Evolutionary conservation across 2,329 filamentous ascomycete genomes (phyloP).

Genomic region (Byssothecium circinans): DNA sequence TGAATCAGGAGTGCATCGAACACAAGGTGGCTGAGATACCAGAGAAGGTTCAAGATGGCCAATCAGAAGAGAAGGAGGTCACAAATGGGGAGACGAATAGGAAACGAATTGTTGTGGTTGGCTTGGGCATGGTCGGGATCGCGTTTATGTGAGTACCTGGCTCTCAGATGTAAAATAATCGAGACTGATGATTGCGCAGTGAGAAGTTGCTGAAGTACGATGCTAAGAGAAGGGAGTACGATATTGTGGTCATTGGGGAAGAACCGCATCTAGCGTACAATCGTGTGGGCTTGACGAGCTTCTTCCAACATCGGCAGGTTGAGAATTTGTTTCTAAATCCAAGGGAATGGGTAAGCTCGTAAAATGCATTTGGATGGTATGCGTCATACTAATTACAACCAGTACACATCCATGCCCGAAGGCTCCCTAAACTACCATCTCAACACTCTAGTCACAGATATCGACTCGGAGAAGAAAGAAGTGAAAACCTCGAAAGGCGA

Average conservation of each 20-base stretch:
- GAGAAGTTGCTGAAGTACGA: slow-evolving; percentile 90
- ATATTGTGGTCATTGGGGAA: slow-evolving; percentile 83
- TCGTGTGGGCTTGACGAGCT: slow-evolving; percentile 83
- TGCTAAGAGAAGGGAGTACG: slow-evolving; percentile 71
- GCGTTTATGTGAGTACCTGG: slow-evolving; percentile 72
- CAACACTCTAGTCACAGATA: slow-evolving; percentile 71
- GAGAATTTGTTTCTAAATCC: slow-evolving; percentile 89
- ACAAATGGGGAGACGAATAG: slow-evolving; percentile 41
- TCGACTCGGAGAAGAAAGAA: slow-evolving; percentile 64
- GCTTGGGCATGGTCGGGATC: slow-evolving; percentile 88
- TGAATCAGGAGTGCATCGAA: slow-evolving; percentile 51
- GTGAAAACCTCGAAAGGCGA: slow-evolving; percentile 72
- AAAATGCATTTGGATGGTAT: background rate
- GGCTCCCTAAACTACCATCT: slow-evolving; percentile 73
- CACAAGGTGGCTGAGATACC: slow-evolving; percentile 50
- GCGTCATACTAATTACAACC: slow-evolving; percentile 5
- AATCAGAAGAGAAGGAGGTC: slow-evolving; percentile 26
- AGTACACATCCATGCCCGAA: slow-evolving; percentile 69
- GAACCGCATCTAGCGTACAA: slow-evolving; percentile 89
- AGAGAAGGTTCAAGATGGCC: slow-evolving; percentile 43
- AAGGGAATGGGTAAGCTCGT: slow-evolving; percentile 67
- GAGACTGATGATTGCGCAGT: slow-evolving; percentile 49
- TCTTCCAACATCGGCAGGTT: slow-evolving; percentile 82
- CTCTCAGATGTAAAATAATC: background rate
- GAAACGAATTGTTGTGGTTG: slow-evolving; percentile 79